A percentile compares a stretch with the other conserved stretches of the same genome.
Evolutionary conservation across 2,329 filamentous ascomycete genomes (phyloP).

Genomic region (Aphanocladium album): DNA sequence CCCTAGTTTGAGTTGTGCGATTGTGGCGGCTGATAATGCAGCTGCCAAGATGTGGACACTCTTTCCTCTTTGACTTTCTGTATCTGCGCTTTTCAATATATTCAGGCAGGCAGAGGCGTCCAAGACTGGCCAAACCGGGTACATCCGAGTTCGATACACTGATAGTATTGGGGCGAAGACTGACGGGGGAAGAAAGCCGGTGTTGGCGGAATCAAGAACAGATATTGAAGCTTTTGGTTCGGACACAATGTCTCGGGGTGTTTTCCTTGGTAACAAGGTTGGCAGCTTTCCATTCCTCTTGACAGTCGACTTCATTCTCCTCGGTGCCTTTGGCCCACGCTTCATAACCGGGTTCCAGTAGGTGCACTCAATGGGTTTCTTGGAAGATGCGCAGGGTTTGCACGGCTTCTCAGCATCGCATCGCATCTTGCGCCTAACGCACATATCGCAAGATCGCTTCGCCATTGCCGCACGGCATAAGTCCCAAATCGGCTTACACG

Average conservation of each 20-base stretch:
- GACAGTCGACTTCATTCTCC: conserved; percentile 26
- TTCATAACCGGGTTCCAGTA: conserved; percentile 15
- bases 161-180: not conserved
- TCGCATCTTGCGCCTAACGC: not conserved
- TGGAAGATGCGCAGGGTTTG: conserved; percentile 12
- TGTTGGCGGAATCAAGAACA: not conserved
- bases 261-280: not conserved
- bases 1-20: not conserved
- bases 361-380: conserved; percentile 14
- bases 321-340: conserved; percentile 19
- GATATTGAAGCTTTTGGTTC: not conserved
- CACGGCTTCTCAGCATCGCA: not conserved
- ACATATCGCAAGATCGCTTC: not conserved
- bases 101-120: not conserved
- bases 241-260: not conserved
- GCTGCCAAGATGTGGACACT: not conserved
- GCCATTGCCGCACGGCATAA: not conserved
- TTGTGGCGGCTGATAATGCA: not conserved
- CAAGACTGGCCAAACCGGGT: not conserved
- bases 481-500: not conserved
- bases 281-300: not conserved
- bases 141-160: not conserved
- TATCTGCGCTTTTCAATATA: not conserved
- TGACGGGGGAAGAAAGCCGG: not conserved
- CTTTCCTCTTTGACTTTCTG: not conserved